Evolutionary conservation across 768 basidiomycete genomes (phyloP), one percentile per base, ranked within the genome.

Genomic region (Boletus pseudopeckii): DNA sequence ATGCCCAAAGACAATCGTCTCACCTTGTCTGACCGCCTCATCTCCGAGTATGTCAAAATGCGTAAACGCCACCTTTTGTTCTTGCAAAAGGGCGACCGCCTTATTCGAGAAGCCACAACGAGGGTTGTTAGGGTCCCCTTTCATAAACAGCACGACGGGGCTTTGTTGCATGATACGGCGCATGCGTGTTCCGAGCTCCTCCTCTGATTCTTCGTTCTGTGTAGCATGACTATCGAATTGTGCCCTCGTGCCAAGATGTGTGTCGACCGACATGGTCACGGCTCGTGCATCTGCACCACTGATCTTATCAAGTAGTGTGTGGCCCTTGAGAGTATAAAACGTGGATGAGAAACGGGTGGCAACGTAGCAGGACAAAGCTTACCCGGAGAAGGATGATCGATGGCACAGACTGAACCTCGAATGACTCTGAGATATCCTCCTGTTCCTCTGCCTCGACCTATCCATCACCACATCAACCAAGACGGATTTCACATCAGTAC

Each of bases 401-500:
- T 0, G 97, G 97, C 11, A 98, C 97, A 18, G 88, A 82, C 61
- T 93, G 85, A 55, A 99, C 82, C 7, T 92, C 87, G 64, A 98
- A 98, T 11, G 90, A 91, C 63, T 97, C 94, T 5, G 92, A 77
- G 53, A 99, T 94, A 45, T 95, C 93, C 14, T 76, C 62, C 56
- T 90, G 83, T 15, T 73, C 71, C 68, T 95, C 92, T 3, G 92
- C 93, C 61, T 96, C 89, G 4, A 95, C 85, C 86, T 92, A 64
- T 8, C 17, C 5, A 45, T n/a, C 5, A 17, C 22, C 18, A 28
- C 2, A 37, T 33, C 20, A 20, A 2, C 36, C 30, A 47, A 36
- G 17, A 53, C 18, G 17, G 49, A 14, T 1, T 30, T 34, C 22
- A 45, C 13, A 15, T 55, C 44, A 63, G 44, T 45, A 26, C 32